Conservation (phyloP, 768 basidiomycete species). For the Steccherinum ochraceum region DNA sequence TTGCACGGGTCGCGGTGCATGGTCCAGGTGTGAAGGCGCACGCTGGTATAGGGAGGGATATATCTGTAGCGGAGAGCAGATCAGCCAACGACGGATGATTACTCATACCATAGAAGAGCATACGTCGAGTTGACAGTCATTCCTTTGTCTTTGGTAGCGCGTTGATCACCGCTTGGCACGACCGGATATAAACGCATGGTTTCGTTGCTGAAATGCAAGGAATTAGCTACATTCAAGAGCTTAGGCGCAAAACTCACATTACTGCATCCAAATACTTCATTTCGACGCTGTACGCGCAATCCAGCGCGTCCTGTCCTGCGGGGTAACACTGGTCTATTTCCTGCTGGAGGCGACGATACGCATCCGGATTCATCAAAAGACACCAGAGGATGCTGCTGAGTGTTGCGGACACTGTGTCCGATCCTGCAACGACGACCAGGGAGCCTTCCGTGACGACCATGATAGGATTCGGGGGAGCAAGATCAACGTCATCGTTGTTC, state of each 20-base stretch:
- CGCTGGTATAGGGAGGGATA: constrained; percentile 34
- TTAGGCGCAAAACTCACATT: constrained; percentile 19
- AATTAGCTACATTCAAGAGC: neutral
- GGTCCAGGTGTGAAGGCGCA: constrained; percentile 31
- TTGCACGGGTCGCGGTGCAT: constrained; percentile 40
- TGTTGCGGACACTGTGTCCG: constrained; percentile 40
- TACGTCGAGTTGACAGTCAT: constrained; percentile 29
- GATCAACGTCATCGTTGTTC: constrained; percentile 21
- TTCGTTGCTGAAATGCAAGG: constrained; percentile 35
- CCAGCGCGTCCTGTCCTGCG: constrained; percentile 21
- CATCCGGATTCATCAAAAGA: constrained; percentile 32
- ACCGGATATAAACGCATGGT: constrained; percentile 39
- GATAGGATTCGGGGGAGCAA: constrained; percentile 20
- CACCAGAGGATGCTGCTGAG: constrained; percentile 33
- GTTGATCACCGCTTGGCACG: constrained; percentile 33
- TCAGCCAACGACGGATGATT: neutral
- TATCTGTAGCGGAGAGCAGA: constrained; percentile 22
- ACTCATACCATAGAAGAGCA: constrained; percentile 3
- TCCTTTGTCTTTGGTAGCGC: constrained; percentile 25
- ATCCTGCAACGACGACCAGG: constrained; percentile 38
- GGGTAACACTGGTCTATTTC: constrained; percentile 35
- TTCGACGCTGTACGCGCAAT: constrained; percentile 16
- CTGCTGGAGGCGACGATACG: constrained; percentile 29
- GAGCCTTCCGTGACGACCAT: constrained; percentile 30
- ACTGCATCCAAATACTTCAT: constrained; percentile 31